phyloP scores from a whole-genome alignment of 805 yeast species.

The Ogataea pignaliae region DNA sequence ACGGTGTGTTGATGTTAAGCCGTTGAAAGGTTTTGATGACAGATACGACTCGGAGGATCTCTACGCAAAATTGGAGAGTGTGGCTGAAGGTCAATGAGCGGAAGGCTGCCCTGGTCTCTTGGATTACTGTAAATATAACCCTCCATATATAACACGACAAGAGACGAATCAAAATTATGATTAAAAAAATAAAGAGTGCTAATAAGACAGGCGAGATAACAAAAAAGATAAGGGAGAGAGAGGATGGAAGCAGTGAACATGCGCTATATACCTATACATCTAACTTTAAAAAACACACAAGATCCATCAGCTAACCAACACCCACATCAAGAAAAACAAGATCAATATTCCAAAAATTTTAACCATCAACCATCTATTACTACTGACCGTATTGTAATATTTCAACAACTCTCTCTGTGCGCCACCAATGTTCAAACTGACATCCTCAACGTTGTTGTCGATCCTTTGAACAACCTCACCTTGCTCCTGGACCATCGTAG shows the following conservation, averaged over 20 bases:
- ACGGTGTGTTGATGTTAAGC: conserved; percentile 38
- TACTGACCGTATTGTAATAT: conserved; percentile 81
- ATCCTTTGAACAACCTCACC: conserved; percentile 94
- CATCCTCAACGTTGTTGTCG: conserved; percentile 92
- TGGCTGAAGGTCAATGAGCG: not conserved
- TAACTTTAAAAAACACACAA: too few relatives aligned
- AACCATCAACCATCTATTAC: conserved; percentile 87
- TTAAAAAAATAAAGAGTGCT: too few relatives aligned
- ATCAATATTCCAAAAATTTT: conserved; percentile 86
- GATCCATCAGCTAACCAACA: conserved; percentile 53
- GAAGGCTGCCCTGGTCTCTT: too few relatives aligned
- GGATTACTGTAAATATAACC: too few relatives aligned
- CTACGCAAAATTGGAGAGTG: conserved; percentile 11
- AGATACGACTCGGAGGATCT: conserved; percentile 42
- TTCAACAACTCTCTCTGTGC: conserved; percentile 92
- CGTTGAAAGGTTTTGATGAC: conserved; percentile 19
- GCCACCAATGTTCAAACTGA: conserved; percentile 81
- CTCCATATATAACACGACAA: too few relatives aligned
- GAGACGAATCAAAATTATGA: too few relatives aligned
- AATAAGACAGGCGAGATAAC: not conserved
- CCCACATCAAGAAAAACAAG: conserved; percentile 74
- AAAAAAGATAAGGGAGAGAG: not conserved
- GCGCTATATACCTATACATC: too few relatives aligned
- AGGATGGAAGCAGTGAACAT: too few relatives aligned
- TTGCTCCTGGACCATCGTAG: conserved; percentile 97